Conservation (phyloP, 768 basidiomycete genomes). For the Trametes gibbosa region DNA sequence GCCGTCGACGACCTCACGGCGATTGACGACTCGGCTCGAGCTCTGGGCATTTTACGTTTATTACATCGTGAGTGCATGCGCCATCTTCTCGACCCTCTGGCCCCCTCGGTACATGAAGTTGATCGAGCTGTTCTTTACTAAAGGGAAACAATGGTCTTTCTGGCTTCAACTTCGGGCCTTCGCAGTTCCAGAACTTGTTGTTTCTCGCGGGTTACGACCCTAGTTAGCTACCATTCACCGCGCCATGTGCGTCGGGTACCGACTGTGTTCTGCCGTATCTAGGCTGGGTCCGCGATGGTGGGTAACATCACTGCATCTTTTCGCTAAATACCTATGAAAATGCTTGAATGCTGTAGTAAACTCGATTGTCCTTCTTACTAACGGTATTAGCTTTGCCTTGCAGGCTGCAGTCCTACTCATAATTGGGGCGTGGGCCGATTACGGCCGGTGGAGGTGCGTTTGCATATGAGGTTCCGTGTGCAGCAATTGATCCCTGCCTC, state of each 20-base stretch:
- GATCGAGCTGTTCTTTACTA: neutral
- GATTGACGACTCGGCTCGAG: slow-evolving; percentile 46
- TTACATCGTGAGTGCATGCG: slow-evolving; percentile 24
- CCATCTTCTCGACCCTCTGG: too few species aligned
- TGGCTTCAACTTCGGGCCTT: slow-evolving; percentile 71
- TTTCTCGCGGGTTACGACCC: slow-evolving; percentile 75
- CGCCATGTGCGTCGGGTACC: slow-evolving; percentile 45
- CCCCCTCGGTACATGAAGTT: neutral
- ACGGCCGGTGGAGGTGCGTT: slow-evolving; percentile 69
- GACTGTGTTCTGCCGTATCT: slow-evolving; percentile 67
- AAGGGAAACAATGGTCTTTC: slow-evolving; percentile 67
- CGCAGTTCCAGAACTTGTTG: slow-evolving; percentile 72
- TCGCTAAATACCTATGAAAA: neutral
- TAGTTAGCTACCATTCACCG: slow-evolving; percentile 49
- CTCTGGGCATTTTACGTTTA: slow-evolving; percentile 32
- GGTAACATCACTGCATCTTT: neutral
- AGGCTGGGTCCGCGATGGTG: slow-evolving; percentile 55
- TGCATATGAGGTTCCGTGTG: neutral
- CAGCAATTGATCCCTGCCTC: neutral
- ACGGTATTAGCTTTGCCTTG: slow-evolving; percentile 76
- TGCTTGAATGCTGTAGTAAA: slow-evolving; percentile 48
- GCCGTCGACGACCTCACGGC: neutral
- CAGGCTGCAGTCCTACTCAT: slow-evolving; percentile 64
- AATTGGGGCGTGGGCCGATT: slow-evolving; percentile 80
- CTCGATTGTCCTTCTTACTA: slow-evolving; percentile 74